These are phyloP conservation scores for Berkeleyomyces rouxiae DNA, from an alignment of 2,329 filamentous ascomycete species.

Conservation along the genomic window DNA sequence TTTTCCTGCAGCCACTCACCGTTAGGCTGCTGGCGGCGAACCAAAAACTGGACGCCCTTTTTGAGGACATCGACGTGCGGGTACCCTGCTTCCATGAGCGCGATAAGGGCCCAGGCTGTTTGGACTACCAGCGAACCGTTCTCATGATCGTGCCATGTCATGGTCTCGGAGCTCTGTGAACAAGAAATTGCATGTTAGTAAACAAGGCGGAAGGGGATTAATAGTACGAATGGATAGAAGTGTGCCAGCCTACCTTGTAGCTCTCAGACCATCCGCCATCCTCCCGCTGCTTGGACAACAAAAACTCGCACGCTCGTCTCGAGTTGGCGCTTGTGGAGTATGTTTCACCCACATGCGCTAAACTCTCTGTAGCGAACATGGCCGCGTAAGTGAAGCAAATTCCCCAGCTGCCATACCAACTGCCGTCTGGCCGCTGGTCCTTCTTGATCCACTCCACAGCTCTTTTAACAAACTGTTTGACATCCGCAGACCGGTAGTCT, in stretches of 20 bases:
- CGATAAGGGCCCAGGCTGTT: slow-evolving; percentile 80
- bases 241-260: slow-evolving; percentile 42
- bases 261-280: slow-evolving; percentile 97
- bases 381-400: slow-evolving; percentile 96
- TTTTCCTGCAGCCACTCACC: slow-evolving; percentile 92
- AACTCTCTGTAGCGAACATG: slow-evolving; percentile 87
- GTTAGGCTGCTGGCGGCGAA: slow-evolving; percentile 69
- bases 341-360: slow-evolving; percentile 66
- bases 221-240: neutral
- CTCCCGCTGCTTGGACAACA: slow-evolving; percentile 65
- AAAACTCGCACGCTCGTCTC: slow-evolving; percentile 65
- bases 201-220: neutral
- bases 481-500: slow-evolving; percentile 59
- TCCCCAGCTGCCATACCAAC: slow-evolving; percentile 95
- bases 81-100: slow-evolving; percentile 66
- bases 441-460: slow-evolving; percentile 72
- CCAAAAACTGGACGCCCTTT: slow-evolving; percentile 62
- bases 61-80: slow-evolving; percentile 56
- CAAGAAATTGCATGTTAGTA: slow-evolving; percentile 2
- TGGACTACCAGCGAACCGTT: slow-evolving; percentile 77
- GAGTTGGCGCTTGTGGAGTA: slow-evolving; percentile 58
- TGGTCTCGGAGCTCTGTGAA: slow-evolving; percentile 54
- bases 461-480: slow-evolving; percentile 51
- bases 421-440: slow-evolving; percentile 64
- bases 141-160: slow-evolving; percentile 56